Base-by-base conservation (phyloP, 768 basidiomycete species). In the Termitomyces sp. region DNA sequence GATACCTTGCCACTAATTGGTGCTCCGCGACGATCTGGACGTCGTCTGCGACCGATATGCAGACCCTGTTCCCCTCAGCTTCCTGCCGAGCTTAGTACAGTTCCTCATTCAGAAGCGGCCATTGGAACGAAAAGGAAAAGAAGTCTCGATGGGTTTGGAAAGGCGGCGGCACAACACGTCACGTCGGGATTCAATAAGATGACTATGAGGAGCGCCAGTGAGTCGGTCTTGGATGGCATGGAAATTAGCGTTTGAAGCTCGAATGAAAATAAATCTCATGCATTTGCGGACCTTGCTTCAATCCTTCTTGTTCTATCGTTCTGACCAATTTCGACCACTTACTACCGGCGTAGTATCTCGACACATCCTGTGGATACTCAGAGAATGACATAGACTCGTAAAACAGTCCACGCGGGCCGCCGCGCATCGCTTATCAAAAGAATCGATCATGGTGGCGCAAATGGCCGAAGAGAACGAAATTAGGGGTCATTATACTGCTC, bases 81-180 rank as follows among this genome's bases (percentile, higher is more conserved):
- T 10, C 55, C 41, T 55, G 19, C 50, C 31, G 19, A 42, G 43
- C 15, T 35, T 45, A 51, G 15, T 26, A 38, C 37, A 31, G 11
- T 17, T 3, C 2, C 37, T 51, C 38, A 1, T 17, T 56, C 42
- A 7, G 30, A 40, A 14, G 14, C 41, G 9, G 48, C n/a, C 5
- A 31, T 31, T 12, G 58, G 60, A 23, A 33, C n/a, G 10, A 65
- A 65, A 46, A 61, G 61, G 49, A 63, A 62, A 48, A 60, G 59
- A 28, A 55, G 41, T 8, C 6, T 48, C 1, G 40, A 26, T 14
- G 41, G 46, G 3, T 30, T 44, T 3, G 61, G 15, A 28, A 28
- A 26, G 26, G 50, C 62, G 17, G 53, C 41, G n/a, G 53, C 56
- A 28, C 46, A 31, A 26, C 51, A 50, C 30, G 47, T 59, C 37